These are phyloP conservation scores for Exobasidium cylindrosporum DNA, from an alignment of 1,284 basidiomycete genomes.

Conservation along the genomic window DNA sequence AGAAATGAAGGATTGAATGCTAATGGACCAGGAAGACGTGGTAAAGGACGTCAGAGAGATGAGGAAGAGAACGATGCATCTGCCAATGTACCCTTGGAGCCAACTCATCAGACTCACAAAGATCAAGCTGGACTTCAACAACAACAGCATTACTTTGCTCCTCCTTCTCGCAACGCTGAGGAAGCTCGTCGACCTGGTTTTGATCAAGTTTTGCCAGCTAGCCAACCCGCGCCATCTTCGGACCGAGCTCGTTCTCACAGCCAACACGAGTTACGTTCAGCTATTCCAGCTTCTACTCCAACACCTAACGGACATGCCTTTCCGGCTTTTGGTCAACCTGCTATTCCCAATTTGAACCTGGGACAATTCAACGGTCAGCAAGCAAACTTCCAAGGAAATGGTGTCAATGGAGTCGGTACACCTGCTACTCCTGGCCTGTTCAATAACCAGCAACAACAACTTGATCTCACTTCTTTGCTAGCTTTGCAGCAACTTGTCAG, in stretches of 20 bases:
- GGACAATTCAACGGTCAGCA: constrained; percentile 9
- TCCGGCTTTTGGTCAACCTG: constrained; percentile 14
- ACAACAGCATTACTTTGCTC: constrained; percentile 14
- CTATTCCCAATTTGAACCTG: neutral
- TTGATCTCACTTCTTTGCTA: constrained; percentile 48
- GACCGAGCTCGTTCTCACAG: neutral
- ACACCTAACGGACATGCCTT: constrained; percentile 10
- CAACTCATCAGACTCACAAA: constrained; percentile 17
- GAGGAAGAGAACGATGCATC: neutral
- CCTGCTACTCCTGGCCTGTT: neutral
- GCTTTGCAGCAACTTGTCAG: constrained; percentile 51
- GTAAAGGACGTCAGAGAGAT: neutral
- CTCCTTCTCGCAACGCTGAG: constrained; percentile 12
- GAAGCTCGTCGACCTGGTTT: constrained; percentile 11
- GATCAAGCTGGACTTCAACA: constrained; percentile 1
- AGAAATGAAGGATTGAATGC: neutral
- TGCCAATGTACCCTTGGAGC: constrained; percentile 4
- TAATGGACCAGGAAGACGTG: neutral
- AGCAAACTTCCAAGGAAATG: neutral
- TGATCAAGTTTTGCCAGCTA: neutral
- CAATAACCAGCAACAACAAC: constrained; percentile 17
- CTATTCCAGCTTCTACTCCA: constrained; percentile 14
- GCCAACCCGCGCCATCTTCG: neutral
- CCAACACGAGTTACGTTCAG: neutral
- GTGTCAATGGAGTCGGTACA: neutral